Conservation (phyloP, 2,329 filamentous ascomycete species). For the Aquanectria penicillioides region DNA sequence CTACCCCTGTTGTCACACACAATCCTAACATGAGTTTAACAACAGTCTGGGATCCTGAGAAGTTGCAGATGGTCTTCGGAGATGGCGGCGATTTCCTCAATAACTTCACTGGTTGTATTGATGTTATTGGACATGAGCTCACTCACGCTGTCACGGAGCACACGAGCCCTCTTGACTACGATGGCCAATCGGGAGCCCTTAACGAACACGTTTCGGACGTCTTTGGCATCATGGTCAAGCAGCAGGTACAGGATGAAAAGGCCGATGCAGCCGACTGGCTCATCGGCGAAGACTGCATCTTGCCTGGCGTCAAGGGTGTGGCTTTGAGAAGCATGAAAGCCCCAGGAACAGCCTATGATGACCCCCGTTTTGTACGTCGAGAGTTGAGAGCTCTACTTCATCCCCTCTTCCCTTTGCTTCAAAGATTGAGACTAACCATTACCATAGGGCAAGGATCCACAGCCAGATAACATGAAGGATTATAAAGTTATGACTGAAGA, state of each 20-base stretch:
- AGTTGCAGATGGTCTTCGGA: conserved; percentile 65
- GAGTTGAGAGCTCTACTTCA: too few species aligned
- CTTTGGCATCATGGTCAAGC: conserved; percentile 68
- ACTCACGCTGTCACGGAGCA: conserved; percentile 65
- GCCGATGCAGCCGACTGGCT: conserved; percentile 63
- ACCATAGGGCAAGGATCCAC: conserved; percentile 60
- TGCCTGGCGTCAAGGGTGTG: conserved; percentile 60
- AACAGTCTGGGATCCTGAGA: conserved; percentile 60
- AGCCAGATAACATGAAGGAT: conserved; percentile 58
- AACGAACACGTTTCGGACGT: conserved; percentile 67
- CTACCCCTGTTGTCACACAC: neutral
- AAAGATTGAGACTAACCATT: neutral
- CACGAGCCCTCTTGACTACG: conserved; percentile 60
- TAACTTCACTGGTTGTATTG: conserved; percentile 62
- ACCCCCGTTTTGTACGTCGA: conserved; percentile 58
- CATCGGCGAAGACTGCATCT: conserved; percentile 62
- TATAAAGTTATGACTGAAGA: conserved; percentile 55
- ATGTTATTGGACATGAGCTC: conserved; percentile 67
- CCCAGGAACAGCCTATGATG: conserved; percentile 63
- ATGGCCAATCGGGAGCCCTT: conserved; percentile 62
- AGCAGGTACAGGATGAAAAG: conserved; percentile 57
- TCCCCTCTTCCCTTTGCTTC: too few species aligned
- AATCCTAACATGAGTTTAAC: conserved; percentile 10
- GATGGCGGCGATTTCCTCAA: conserved; percentile 63
- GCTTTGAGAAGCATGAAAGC: conserved; percentile 65